phyloP scores from a whole-genome alignment of 2,329 filamentous ascomycete genomes.

The Alternaria solani region DNA sequence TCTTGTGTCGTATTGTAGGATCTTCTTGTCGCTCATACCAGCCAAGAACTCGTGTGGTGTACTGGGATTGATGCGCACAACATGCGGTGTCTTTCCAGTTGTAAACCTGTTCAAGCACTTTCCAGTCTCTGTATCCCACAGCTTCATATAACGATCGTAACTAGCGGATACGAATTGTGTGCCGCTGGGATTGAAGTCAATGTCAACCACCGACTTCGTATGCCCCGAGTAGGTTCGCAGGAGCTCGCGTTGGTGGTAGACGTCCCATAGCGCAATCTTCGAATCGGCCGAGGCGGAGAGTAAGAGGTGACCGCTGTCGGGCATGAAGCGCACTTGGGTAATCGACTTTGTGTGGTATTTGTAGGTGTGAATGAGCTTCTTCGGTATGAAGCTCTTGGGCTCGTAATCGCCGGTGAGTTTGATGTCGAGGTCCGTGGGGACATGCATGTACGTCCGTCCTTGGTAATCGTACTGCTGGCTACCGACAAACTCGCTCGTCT shows the following conservation, averaged over 20 bases:
- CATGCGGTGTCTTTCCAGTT: slow-evolving; percentile 93
- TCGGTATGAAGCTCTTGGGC: slow-evolving; percentile 89
- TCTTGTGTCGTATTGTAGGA: slow-evolving; percentile 93
- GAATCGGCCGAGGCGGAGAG: slow-evolving; percentile 89
- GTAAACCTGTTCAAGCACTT: slow-evolving; percentile 87
- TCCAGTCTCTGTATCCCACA: slow-evolving; percentile 98
- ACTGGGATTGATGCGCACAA: slow-evolving; percentile 90
- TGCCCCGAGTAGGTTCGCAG: slow-evolving; percentile 92
- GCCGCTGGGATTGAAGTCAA: slow-evolving; percentile 84
- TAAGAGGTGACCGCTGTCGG: slow-evolving; percentile 83
- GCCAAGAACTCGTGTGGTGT: slow-evolving; percentile 89
- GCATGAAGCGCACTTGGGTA: slow-evolving; percentile 90
- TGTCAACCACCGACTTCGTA: slow-evolving; percentile 86
- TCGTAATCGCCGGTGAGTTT: slow-evolving; percentile 77
- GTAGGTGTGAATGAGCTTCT: slow-evolving; percentile 92
- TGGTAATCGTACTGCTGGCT: slow-evolving; percentile 87
- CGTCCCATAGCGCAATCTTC: slow-evolving; percentile 93
- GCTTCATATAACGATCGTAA: slow-evolving; percentile 94
- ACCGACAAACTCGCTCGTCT: slow-evolving; percentile 89
- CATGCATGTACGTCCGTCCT: slow-evolving; percentile 96
- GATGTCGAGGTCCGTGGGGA: slow-evolving; percentile 69
- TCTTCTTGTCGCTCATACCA: slow-evolving; percentile 99
- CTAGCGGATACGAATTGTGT: slow-evolving; percentile 88
- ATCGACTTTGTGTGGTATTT: slow-evolving; percentile 84
- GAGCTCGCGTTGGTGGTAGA: slow-evolving; percentile 87